Percentiles rank a stretch among this genome's conserved stretches.
phyloP scores from a whole-genome alignment of 371 early-diverging fungal species.

The Zychaea mexicana region DNA sequence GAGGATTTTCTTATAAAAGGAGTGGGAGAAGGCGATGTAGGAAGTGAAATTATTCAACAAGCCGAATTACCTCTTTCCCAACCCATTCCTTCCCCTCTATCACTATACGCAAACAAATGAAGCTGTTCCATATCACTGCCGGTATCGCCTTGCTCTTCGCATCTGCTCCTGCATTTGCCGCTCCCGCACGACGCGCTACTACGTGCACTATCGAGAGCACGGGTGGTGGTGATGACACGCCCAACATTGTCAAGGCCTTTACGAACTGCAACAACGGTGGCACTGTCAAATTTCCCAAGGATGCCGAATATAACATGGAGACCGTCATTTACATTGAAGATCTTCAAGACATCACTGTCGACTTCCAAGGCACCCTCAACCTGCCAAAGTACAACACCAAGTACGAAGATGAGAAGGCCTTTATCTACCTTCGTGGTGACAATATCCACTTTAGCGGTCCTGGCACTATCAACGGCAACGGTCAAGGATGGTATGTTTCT shows the following conservation, averaged over 20 bases:
- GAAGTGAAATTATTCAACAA: neutral
- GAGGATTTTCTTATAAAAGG: too few species aligned
- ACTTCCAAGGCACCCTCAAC: conserved; percentile 30
- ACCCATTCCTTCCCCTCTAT: neutral
- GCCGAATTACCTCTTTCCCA: neutral
- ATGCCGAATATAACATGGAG: conserved; percentile 29
- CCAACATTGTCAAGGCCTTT: conserved; percentile 30
- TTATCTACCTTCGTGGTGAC: conserved; percentile 28
- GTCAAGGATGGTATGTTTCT: conserved; percentile 36
- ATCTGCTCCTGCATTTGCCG: neutral
- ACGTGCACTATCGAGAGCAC: conserved; percentile 28
- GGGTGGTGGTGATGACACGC: conserved; percentile 23
- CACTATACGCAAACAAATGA: too few species aligned
- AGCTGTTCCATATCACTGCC: neutral
- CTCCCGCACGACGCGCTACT: conserved; percentile 8
- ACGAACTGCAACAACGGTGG: conserved; percentile 34
- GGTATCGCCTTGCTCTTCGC: neutral
- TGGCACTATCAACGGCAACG: conserved; percentile 28
- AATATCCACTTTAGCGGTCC: conserved; percentile 26
- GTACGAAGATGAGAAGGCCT: conserved; percentile 27
- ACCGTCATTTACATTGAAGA: conserved; percentile 19
- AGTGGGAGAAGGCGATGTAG: neutral
- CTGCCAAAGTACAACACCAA: conserved; percentile 27
- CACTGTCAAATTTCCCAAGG: conserved; percentile 30
- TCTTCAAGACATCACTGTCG: conserved; percentile 26